Base-by-base conservation (phyloP, 495 filamentous ascomycete species). In the Aspergillus baeticus region DNA sequence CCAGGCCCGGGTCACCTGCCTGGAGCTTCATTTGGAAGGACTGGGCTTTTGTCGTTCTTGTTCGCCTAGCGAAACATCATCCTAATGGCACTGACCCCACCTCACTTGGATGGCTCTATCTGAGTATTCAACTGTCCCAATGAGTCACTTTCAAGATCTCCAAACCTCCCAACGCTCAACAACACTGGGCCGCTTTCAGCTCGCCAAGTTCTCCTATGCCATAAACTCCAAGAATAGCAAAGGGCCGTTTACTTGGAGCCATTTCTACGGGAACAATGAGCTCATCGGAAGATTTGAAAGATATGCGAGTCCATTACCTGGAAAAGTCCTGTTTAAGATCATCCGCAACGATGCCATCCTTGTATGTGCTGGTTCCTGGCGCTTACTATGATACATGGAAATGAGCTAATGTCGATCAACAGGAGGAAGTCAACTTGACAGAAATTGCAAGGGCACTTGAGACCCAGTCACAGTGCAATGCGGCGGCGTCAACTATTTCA, bases 121-220 rank as follows among this genome's bases (percentile, higher is more conserved):
- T 13, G 21, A 33, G 0, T 6, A 14, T 39, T 23, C 18, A 31
- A 31, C 6, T 14, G 18, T 23, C 22, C n/a, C n/a, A 10, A 52
- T 37, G 53, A 15, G 34, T 14, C 35, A 17, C 18, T 8, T 5
- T 57, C 29, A 22, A 5, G 1, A 4, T 17, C 41, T 48, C 22
- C 59, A 57, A 10, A 54, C 53, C 17, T 42, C 60, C 2, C 43
- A 52, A 4, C 37, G 55, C 14, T 41, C 35, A 20, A 54, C 58
- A n/a, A 44, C 63, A 10, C 47, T 66, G 20, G 57, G 65, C 20
- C 68, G 63, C 43, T 54, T 76, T 13, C 41, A 66, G 17, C 62
- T 78, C 6, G 68, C 69, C 10, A 77, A 76, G 42, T 78, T 75
- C 62, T 78, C 76, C 38, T 66, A 76, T 47, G 67, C 72, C n/a